These are phyloP conservation scores for Senecio squalidus DNA, from an alignment of 140 eudicot genomes.

Conservation along the genomic window DNA sequence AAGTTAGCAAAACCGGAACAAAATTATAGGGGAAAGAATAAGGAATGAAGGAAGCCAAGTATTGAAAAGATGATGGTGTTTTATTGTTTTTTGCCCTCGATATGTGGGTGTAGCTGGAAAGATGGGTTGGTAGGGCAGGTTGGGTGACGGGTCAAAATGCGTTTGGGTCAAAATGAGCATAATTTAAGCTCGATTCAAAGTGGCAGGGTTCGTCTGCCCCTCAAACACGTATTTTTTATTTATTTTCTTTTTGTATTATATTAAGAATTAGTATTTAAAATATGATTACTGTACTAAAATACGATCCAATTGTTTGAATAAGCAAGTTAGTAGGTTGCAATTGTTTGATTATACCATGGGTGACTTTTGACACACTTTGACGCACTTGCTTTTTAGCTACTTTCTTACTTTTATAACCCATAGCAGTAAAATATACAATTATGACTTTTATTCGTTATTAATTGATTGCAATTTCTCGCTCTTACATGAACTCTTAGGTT, in stretches of 20 bases:
- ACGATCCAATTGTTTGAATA: background rate
- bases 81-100: no score
- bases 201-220: background rate
- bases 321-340: background rate
- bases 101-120: no score
- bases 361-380: background rate
- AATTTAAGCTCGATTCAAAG: background rate
- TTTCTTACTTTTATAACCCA: background rate
- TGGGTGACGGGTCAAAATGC: background rate
- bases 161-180: background rate
- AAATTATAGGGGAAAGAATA: background rate
- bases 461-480: background rate
- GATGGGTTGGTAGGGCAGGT: no score
- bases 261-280: background rate
- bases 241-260: background rate
- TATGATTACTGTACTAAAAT: background rate
- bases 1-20: background rate
- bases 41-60: background rate
- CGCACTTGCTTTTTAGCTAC: no score
- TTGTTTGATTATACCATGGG: background rate
- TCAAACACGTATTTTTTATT: no score
- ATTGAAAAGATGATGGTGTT: no score
- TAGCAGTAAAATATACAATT: background rate
- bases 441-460: background rate
- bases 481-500: background rate